Percentiles rank a stretch among this genome's conserved stretches.
These are phyloP conservation scores for Reticulascus tulasneorum DNA, from an alignment of 2,329 filamentous ascomycete species.

Conservation along the genomic window DNA sequence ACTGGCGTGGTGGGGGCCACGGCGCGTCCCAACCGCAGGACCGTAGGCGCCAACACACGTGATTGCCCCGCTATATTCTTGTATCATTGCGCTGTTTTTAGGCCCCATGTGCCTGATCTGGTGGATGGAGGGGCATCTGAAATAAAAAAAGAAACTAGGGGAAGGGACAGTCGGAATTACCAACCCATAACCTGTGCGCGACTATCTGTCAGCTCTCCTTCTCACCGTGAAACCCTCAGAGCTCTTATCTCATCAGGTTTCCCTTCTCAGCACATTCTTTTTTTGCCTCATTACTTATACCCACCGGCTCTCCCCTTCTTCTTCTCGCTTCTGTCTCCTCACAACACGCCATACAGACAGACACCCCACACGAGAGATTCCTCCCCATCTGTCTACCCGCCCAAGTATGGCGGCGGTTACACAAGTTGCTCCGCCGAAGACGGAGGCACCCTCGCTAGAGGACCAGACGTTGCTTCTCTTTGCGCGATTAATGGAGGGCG, in stretches of 20 bases:
- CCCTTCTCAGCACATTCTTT: too few species aligned
- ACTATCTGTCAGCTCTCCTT: too few species aligned
- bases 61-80: constrained; percentile 3
- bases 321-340: constrained; percentile 9
- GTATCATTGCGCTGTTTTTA: too few species aligned
- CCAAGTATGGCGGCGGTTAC: constrained; percentile 29
- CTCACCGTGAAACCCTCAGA: too few species aligned
- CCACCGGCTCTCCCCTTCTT: constrained; percentile 8
- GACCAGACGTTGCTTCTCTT: constrained; percentile 74
- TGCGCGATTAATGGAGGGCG: constrained; percentile 85
- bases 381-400: background rate
- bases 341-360: constrained; percentile 3
- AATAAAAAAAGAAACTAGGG: too few species aligned
- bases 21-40: background rate
- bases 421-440: constrained; percentile 24
- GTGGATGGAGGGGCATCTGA: too few species aligned
- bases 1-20: too few species aligned
- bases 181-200: too few species aligned
- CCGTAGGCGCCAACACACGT: constrained; percentile 9
- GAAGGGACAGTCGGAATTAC: too few species aligned
- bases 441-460: constrained; percentile 36
- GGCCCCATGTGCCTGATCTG: too few species aligned
- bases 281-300: too few species aligned
- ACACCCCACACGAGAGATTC: constrained; percentile 3
- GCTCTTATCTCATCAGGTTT: too few species aligned